phyloP scores from a whole-genome alignment of 441 rosid genomes.

The Croton laevigatus region DNA sequence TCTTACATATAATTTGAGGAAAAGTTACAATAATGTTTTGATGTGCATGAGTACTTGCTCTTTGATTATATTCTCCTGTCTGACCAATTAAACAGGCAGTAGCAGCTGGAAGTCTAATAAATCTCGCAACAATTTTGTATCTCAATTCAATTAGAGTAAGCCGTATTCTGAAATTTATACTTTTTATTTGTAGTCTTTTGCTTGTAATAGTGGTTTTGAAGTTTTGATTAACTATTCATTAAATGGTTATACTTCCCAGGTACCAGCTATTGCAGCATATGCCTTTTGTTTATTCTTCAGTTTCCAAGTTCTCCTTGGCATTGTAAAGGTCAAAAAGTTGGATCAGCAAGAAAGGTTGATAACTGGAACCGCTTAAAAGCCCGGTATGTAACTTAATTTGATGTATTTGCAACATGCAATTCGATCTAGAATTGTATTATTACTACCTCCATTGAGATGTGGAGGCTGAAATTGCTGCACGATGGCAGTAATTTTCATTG shows the following conservation, averaged over 20 bases:
- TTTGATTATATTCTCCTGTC: slow-evolving; percentile 12
- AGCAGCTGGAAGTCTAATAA: slow-evolving; percentile 91
- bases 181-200: slow-evolving; percentile 8
- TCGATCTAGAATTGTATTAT: not conserved
- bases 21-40: not conserved
- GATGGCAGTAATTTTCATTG: not conserved
- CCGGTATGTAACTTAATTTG: slow-evolving; percentile 31
- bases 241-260: slow-evolving; percentile 37
- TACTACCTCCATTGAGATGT: not conserved
- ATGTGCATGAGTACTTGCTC: not conserved
- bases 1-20: not conserved
- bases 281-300: slow-evolving; percentile 71
- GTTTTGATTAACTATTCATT: slow-evolving; percentile 11
- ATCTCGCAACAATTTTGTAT: slow-evolving; percentile 89
- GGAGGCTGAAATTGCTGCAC: not conserved
- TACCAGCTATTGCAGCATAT: slow-evolving; percentile 72
- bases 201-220: slow-evolving; percentile 7
- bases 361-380: slow-evolving; percentile 80
- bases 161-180: slow-evolving; percentile 8
- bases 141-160: slow-evolving; percentile 83
- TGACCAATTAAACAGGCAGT: slow-evolving; percentile 59
- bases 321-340: slow-evolving; percentile 76
- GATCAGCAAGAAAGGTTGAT: slow-evolving; percentile 85
- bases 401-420: not conserved
- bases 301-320: slow-evolving; percentile 75